phyloP scores from a whole-genome alignment of 2,329 filamentous ascomycete species.

The Pseudogymnoascus sp. region DNA sequence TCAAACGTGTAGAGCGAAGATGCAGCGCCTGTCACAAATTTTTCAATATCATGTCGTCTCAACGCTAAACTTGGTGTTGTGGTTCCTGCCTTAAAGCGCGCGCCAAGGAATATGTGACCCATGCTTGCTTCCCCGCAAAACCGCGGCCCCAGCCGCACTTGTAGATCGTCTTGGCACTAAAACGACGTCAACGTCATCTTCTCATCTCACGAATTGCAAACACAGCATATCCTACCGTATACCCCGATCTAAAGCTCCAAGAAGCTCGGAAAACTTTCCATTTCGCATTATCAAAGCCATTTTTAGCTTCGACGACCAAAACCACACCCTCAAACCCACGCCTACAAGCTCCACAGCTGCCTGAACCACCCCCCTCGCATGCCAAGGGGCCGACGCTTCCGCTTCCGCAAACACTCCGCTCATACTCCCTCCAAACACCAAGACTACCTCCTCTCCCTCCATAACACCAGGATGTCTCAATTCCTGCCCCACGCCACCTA shows the following conservation, averaged over 20 bases:
- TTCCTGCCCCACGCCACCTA: slow-evolving; percentile 46
- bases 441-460: background rate
- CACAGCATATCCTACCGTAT: background rate
- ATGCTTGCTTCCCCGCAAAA: background rate
- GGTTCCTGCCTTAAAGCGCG: background rate
- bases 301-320: background rate
- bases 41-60: background rate
- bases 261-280: background rate
- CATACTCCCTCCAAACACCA: background rate
- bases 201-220: background rate
- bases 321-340: background rate
- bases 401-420: background rate
- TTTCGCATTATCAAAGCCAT: background rate
- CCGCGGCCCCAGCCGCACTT: background rate
- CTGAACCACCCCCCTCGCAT: background rate
- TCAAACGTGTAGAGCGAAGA: too few relatives aligned
- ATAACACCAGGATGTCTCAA: slow-evolving; percentile 43
- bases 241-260: background rate
- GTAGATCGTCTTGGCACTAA: slow-evolving; percentile 1
- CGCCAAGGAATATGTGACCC: background rate
- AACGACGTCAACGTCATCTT: background rate
- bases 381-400: background rate
- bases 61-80: background rate
- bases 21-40: background rate
- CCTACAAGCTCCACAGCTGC: background rate